These are phyloP conservation scores for Ramaria sp. DNA, from an alignment of 768 basidiomycete genomes.

Conservation along the genomic window DNA sequence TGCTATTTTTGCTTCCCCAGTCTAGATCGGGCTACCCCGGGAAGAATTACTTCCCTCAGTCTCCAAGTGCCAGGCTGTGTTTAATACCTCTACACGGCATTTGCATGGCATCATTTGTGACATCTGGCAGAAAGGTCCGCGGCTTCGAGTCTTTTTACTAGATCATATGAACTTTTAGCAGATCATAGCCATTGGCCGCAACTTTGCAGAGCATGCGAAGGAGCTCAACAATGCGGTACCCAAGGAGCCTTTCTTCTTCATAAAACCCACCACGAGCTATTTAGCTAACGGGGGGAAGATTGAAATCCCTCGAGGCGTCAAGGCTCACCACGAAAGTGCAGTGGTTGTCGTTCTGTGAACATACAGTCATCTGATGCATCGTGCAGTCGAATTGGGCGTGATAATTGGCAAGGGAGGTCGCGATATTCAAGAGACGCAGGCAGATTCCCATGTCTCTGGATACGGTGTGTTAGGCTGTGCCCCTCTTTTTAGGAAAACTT, in stretches of 20 bases:
- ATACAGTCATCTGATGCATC: background rate
- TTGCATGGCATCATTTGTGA: constrained; percentile 25
- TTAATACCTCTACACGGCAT: too few relatives aligned
- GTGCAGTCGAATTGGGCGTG: constrained; percentile 85
- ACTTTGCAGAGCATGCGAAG: constrained; percentile 85
- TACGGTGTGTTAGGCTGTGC: constrained; percentile 49
- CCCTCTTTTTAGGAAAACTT: too few relatives aligned
- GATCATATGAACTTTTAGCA: constrained; percentile 18
- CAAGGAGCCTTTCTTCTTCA: constrained; percentile 95
- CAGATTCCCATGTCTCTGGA: constrained; percentile 75
- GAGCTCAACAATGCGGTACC: constrained; percentile 85
- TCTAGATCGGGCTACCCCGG: too few relatives aligned
- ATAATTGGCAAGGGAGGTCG: constrained; percentile 84
- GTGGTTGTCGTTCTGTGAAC: background rate
- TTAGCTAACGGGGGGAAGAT: constrained; percentile 64
- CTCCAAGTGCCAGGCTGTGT: too few relatives aligned
- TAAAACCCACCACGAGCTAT: constrained; percentile 93
- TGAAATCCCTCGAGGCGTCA: constrained; percentile 76
- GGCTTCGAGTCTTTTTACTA: background rate
- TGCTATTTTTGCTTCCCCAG: too few relatives aligned
- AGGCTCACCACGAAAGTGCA: constrained; percentile 86
- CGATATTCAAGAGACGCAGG: constrained; percentile 64
- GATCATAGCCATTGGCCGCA: constrained; percentile 95
- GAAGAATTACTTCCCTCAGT: too few relatives aligned
- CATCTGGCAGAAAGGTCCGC: constrained; percentile 35